Conservation (phyloP, 2,329 filamentous ascomycete species). For the Aspergillus piperis region DNA sequence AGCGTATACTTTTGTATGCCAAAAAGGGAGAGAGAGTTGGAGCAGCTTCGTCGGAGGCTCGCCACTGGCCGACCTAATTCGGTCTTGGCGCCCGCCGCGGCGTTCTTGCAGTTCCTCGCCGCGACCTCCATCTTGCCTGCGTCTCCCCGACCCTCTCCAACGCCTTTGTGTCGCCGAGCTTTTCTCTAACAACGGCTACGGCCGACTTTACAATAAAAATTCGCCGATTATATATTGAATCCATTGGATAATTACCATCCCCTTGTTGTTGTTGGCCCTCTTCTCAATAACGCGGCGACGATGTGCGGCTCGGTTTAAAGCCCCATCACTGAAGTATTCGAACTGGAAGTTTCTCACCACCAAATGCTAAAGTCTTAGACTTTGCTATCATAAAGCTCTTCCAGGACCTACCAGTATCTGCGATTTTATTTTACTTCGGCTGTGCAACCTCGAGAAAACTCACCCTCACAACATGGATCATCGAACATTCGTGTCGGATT, state of each 20-base stretch:
- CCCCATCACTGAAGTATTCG: background rate
- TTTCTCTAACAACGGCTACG: background rate
- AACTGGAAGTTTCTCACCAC: background rate
- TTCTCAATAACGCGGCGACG: background rate
- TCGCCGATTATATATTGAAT: background rate
- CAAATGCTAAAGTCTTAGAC: background rate
- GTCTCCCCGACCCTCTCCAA: too few species aligned
- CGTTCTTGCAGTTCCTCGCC: background rate
- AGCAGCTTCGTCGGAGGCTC: background rate
- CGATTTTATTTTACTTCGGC: background rate
- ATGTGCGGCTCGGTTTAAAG: background rate
- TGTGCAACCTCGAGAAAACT: background rate
- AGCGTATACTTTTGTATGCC: background rate
- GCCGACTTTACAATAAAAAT: background rate
- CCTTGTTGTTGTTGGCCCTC: background rate
- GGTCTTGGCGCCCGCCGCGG: background rate
- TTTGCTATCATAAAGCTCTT: background rate
- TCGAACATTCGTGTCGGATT: conserved; percentile 50
- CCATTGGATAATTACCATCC: background rate
- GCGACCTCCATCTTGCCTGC: background rate
- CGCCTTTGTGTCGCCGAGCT: too few species aligned
- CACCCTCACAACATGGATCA: conserved; percentile 36
- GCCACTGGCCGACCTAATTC: background rate
- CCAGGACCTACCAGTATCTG: too few species aligned
- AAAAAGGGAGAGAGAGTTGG: background rate